Percentiles rank a stretch among this genome's conserved stretches.
phyloP scores from a whole-genome alignment of 768 basidiomycete species.

The Boletus reticuloceps region DNA sequence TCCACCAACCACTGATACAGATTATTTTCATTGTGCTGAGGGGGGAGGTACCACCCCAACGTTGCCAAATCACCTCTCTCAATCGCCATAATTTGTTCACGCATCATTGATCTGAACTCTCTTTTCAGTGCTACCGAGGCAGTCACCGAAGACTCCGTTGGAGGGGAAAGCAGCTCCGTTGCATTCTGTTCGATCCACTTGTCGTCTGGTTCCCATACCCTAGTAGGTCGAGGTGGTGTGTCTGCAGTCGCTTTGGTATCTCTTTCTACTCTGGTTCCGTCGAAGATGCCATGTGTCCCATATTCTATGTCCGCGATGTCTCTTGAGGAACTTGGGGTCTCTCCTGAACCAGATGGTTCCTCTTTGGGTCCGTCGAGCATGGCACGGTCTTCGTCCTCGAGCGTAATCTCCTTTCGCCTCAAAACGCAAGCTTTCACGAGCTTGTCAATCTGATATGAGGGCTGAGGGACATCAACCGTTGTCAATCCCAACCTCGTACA shows the following conservation, averaged over 20 bases:
- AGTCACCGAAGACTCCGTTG: conserved; percentile 49
- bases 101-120: conserved; percentile 61
- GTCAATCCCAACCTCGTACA: conserved; percentile 8
- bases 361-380: conserved; percentile 36
- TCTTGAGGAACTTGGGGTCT: background rate
- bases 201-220: conserved; percentile 54
- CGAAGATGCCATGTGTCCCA: too few relatives aligned
- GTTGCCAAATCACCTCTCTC: conserved; percentile 39
- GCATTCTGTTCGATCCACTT: conserved; percentile 46
- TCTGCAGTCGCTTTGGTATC: background rate
- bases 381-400: conserved; percentile 49
- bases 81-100: conserved; percentile 50
- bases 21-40: conserved; percentile 63
- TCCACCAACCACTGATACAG: conserved; percentile 74
- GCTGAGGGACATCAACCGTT: conserved; percentile 54
- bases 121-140: conserved; percentile 58
- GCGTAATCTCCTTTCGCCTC: conserved; percentile 42
- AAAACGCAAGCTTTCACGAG: conserved; percentile 41
- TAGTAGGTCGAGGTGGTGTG: background rate
- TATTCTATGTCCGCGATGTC: background rate
- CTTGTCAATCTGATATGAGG: conserved; percentile 49
- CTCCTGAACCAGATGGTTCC: background rate
- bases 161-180: conserved; percentile 56
- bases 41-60: conserved; percentile 72
- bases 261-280: too few relatives aligned